Base-by-base conservation (phyloP, 208 protist genomes). In the Trypanosoma melophagium region DNA sequence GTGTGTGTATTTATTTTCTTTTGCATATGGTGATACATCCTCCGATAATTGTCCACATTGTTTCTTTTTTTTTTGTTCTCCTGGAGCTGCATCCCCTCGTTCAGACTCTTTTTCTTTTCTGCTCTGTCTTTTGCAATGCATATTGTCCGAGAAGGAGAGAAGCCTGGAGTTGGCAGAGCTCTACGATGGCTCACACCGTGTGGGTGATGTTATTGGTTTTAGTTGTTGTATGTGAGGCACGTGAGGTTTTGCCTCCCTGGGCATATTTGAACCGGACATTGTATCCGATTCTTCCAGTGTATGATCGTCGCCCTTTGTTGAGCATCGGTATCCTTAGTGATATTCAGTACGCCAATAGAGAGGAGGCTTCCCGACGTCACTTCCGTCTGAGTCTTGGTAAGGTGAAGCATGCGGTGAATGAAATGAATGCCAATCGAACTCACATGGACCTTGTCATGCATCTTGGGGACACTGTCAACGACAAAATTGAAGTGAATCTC, bases 341-440 rank as follows among this genome's bases (percentile, higher is more conserved):
- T 65, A 65, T 74, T 63, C 68, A 74, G 25, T 74, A 74, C 49
- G 50, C 44, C 9, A 28, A 66, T 35, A 21, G 67, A 40, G 28
- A 57, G 17, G 49, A 74, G 35, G 21, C 2, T 12, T 52, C 40
- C 0, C 59, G 59, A 13, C 68, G 68, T 35, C 28, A 74, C 49
- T 74, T 52, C 60, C 25, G 38, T 24, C 49, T 59, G 10, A 74
- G 68, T 49, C 68, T 24, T 17, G 9, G 4, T 0, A 74, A 74
- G 21, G 51, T 74, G 35, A 12, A 60, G 44, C 68, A 74, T 38
- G 59, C 51, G 8, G 59, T 74, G 19, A 38, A 40, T 31, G 68
- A 74, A 41, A 65, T 74, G 57, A 74, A 74, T 60, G 68, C 59
- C 3, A 74, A 74, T 45, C 45, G 59, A 8, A 74, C 45, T 47